A percentile compares a stretch with the other conserved stretches of the same genome.
Evolutionary conservation across 2,329 filamentous ascomycete species (phyloP).

Genomic region (Zopfia rhizophila): DNA sequence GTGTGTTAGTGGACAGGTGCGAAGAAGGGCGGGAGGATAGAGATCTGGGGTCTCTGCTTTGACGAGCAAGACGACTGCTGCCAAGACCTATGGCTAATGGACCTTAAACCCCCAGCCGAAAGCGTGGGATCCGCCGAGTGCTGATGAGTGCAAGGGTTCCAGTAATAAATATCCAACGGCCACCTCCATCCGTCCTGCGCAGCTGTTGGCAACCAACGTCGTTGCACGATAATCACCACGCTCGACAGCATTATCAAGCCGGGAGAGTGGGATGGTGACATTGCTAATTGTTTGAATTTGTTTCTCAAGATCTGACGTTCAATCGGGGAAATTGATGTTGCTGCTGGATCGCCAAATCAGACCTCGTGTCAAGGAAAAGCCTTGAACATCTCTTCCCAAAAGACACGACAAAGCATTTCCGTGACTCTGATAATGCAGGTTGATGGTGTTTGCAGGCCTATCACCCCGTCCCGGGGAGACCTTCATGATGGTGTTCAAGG

Average conservation of each 20-base stretch:
- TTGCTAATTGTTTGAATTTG: too few species aligned
- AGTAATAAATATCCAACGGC: slow-evolving; percentile 21
- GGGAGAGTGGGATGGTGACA: too few species aligned
- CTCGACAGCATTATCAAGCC: slow-evolving; percentile 5
- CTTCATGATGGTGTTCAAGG: too few species aligned
- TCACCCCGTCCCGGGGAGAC: too few species aligned
- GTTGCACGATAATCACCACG: slow-evolving; percentile 20
- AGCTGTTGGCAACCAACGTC: slow-evolving; percentile 14
- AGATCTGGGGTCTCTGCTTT: slow-evolving; percentile 18
- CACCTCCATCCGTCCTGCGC: slow-evolving; percentile 14
- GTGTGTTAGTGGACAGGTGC: slow-evolving; percentile 27
- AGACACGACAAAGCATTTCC: neutral
- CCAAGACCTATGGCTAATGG: slow-evolving; percentile 19
- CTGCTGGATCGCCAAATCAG: slow-evolving; percentile 4
- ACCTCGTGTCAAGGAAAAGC: slow-evolving; percentile 13
- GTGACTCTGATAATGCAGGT: too few species aligned
- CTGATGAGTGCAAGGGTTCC: slow-evolving; percentile 23
- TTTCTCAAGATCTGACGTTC: too few species aligned
- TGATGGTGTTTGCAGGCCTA: too few species aligned
- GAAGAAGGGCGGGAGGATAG: slow-evolving; percentile 26
- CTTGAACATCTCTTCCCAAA: neutral
- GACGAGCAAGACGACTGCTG: slow-evolving; percentile 18
- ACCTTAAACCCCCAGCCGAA: slow-evolving; percentile 21
- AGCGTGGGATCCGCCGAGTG: slow-evolving; percentile 25
- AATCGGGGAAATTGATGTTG: slow-evolving; percentile 4